These are phyloP conservation scores for Simplicillium sp. DNA, from an alignment of 2,329 filamentous ascomycete genomes.

Conservation along the genomic window DNA sequence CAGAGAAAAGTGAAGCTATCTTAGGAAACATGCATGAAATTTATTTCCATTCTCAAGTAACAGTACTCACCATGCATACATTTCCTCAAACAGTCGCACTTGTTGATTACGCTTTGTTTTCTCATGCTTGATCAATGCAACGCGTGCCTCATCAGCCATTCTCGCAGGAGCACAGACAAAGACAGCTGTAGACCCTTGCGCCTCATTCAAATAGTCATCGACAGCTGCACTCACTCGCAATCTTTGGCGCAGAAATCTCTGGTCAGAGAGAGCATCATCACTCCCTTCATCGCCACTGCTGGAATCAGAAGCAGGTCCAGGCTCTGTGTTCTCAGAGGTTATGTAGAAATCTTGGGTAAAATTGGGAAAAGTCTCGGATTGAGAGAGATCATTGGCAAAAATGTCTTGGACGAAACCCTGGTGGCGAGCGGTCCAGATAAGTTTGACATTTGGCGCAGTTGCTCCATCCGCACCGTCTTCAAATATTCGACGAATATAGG, in stretches of 20 bases:
- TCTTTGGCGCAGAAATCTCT: slow-evolving; percentile 9
- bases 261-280: not conserved
- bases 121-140: slow-evolving; percentile 17
- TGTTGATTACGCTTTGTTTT: slow-evolving; percentile 7
- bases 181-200: slow-evolving; percentile 17
- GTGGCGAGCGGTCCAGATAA: slow-evolving; percentile 23
- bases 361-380: slow-evolving; percentile 10
- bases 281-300: too few species aligned
- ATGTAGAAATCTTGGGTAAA: slow-evolving; percentile 20
- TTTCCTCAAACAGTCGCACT: slow-evolving; percentile 22
- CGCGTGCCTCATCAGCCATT: slow-evolving; percentile 25
- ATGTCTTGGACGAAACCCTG: slow-evolving; percentile 17
- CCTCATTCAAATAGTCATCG: slow-evolving; percentile 11
- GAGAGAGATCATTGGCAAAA: slow-evolving; percentile 14
- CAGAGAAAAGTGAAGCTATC: too few species aligned
- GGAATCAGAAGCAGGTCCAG: too few species aligned
- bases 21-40: too few species aligned
- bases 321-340: too few species aligned
- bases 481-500: slow-evolving; percentile 18
- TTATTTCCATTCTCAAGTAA: too few species aligned
- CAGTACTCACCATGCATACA: slow-evolving; percentile 19
- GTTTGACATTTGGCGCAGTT: slow-evolving; percentile 11
- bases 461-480: slow-evolving; percentile 6
- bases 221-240: slow-evolving; percentile 19
- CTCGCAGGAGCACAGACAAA: slow-evolving; percentile 24